Evolutionary conservation across 2,329 filamentous ascomycete species (phyloP), one percentile per base, ranked within the genome.

Genomic region (Epichloe hybrida): DNA sequence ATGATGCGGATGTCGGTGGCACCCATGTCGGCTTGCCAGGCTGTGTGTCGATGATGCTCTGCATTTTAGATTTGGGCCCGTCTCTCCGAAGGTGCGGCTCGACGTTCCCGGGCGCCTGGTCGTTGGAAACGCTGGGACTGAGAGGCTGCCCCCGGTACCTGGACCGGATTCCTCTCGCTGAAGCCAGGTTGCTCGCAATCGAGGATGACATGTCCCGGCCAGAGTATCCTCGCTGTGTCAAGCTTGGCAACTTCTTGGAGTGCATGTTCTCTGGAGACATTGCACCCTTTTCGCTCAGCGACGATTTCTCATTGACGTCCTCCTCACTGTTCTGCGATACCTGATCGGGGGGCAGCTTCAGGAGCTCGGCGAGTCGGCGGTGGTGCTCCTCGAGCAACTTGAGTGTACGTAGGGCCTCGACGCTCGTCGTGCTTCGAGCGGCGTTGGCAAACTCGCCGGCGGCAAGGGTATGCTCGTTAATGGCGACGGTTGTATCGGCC

Each of bases 371-470:
- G 12, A 97, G 81, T 55, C 81, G 83, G 57, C 82, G 80, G 65
- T 98, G 93, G 65, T 98, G 88, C 55, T 86, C 77, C 66, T 96
- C 88, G 52, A 98, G 81, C 3, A 97, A 77, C 57, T 79, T 80
- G 53, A 98, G 73, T 9, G 90, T 93, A 49, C 93, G 81, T 47
- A 95, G 69, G 13, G 90, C 91, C 74, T 95, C 76, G 55, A 75
- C 64, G 62, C 74, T 79, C 40, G 72, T 74, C 7, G 88, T 95
- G 46, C 70, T 77, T 54, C 80, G 78, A n/a, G 87, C 83, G 34
- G 89, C 90, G 54, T 84, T 83, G 54, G 88, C 83, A 65, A 95
- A 97, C 64, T 95, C 88, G 56, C 83, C 84, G 2, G 93, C 91
- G 38, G 93, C 93, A 52, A 86, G 75, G 49, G 90, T 83, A 68